phyloP scores from a whole-genome alignment of 83 land plant species.

The Thuja plicata region DNA sequence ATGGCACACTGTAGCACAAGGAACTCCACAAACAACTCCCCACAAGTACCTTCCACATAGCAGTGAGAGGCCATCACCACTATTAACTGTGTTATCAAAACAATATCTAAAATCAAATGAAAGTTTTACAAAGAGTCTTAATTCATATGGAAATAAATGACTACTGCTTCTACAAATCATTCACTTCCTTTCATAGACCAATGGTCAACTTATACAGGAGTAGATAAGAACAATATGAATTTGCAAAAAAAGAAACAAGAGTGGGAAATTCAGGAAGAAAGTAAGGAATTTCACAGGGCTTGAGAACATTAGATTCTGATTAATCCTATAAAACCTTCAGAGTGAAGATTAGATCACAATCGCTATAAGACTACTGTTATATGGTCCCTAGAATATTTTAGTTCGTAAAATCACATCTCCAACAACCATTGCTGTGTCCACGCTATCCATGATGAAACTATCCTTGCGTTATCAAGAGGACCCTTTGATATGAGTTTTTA shows the following conservation, averaged over 20 bases:
- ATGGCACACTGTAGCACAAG: conserved; percentile 84
- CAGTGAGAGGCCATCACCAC: conserved; percentile 91
- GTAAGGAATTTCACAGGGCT: neutral
- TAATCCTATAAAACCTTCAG: neutral
- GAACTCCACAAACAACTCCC: conserved; percentile 82
- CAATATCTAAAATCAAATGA: conserved; percentile 12
- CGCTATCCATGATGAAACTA: neutral
- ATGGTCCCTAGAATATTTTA: neutral
- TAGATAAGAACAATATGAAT: neutral
- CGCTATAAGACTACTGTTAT: neutral
- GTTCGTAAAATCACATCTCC: neutral
- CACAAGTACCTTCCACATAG: conserved; percentile 64
- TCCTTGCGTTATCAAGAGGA: neutral
- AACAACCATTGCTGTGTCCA: neutral
- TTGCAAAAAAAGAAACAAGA: neutral
- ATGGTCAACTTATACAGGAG: neutral
- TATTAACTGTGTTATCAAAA: conserved; percentile 54
- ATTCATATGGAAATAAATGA: neutral
- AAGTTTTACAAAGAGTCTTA: neutral
- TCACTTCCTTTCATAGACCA: neutral
- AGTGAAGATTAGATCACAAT: neutral
- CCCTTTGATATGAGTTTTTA: neutral
- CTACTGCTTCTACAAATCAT: neutral
- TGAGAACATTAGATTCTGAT: neutral
- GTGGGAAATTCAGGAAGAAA: neutral